Evolutionary conservation across 2,329 filamentous ascomycete genomes (phyloP).

Genomic region (Phyllosticta citrichinensis): DNA sequence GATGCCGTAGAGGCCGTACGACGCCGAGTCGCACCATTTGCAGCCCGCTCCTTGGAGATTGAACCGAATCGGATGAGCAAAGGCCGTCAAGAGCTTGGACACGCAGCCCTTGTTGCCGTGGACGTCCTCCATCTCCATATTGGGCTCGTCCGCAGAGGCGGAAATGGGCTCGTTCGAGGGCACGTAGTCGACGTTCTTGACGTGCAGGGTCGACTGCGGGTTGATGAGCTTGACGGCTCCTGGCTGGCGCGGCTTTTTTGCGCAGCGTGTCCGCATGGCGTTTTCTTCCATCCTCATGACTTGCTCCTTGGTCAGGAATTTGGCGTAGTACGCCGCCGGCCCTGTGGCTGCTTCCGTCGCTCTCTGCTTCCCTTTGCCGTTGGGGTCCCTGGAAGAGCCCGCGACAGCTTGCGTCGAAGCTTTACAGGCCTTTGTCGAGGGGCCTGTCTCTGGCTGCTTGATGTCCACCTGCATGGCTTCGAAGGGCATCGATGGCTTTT

Average conservation of each 20-base stretch:
- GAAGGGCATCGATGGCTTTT: too few relatives aligned
- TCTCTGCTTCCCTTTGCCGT: background rate
- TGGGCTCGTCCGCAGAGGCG: background rate
- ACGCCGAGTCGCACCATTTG: constrained; percentile 32
- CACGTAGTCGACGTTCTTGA: background rate
- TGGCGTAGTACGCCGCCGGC: background rate
- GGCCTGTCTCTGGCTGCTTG: too few relatives aligned
- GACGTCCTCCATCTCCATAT: constrained; percentile 18
- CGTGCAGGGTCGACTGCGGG: background rate
- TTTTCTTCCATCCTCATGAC: too few relatives aligned
- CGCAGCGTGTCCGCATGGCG: too few relatives aligned
- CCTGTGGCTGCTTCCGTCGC: background rate
- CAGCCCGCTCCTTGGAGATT: constrained; percentile 19
- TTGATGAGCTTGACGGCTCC: background rate
- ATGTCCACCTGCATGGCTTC: too few relatives aligned
- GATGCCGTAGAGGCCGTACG: constrained; percentile 32
- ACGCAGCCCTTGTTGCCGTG: constrained; percentile 18
- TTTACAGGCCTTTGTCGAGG: too few relatives aligned
- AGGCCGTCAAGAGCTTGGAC: constrained; percentile 27
- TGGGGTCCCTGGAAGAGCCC: background rate
- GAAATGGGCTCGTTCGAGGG: background rate
- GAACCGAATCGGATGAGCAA: constrained; percentile 34
- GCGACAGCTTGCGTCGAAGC: too few relatives aligned
- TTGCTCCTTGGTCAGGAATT: background rate
- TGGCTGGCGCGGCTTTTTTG: background rate